Percentiles rank a stretch among this genome's conserved stretches.
phyloP scores from a whole-genome alignment of 495 filamentous ascomycete genomes.

The Penicillium flavigenum region DNA sequence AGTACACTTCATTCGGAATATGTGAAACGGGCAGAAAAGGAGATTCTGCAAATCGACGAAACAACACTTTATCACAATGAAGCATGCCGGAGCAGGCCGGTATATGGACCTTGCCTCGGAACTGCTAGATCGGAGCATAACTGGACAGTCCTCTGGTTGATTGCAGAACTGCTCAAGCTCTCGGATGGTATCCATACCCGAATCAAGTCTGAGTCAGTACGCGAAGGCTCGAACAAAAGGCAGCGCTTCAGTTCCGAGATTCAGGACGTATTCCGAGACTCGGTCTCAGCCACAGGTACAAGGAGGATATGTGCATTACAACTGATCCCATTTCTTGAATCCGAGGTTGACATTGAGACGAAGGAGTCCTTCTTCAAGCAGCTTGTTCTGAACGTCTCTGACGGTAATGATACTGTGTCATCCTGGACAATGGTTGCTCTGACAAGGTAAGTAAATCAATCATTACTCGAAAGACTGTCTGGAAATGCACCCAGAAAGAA shows the following conservation, averaged over 20 bases:
- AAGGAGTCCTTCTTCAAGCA: slow-evolving; percentile 47
- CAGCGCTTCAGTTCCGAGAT: slow-evolving; percentile 56
- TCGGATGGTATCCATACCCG: slow-evolving; percentile 25
- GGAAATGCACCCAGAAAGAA: neutral
- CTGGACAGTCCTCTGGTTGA: slow-evolving; percentile 48
- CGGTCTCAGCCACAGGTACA: slow-evolving; percentile 53
- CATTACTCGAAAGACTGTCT: neutral
- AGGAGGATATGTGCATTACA: slow-evolving; percentile 70
- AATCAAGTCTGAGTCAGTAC: slow-evolving; percentile 16
- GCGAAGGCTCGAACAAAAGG: slow-evolving; percentile 53
- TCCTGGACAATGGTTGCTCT: slow-evolving; percentile 69
- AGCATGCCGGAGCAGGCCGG: slow-evolving; percentile 14
- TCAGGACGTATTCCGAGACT: slow-evolving; percentile 62
- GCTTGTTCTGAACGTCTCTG: slow-evolving; percentile 51
- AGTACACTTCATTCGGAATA: slow-evolving; percentile 72
- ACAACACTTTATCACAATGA: slow-evolving; percentile 52
- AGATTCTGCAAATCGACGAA: slow-evolving; percentile 76
- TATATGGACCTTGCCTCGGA: slow-evolving; percentile 44
- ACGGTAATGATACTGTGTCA: slow-evolving; percentile 53
- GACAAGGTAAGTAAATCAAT: slow-evolving; percentile 47
- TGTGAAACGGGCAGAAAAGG: slow-evolving; percentile 63
- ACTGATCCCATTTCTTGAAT: slow-evolving; percentile 68
- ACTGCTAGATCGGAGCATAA: slow-evolving; percentile 47
- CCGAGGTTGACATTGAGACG: slow-evolving; percentile 37
- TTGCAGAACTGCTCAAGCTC: slow-evolving; percentile 35